A percentile compares a stretch with the other conserved stretches of the same genome.
Evolutionary conservation across 148 eudicot genomes (phyloP).

Genomic region (Dianthus caryophyllus): DNA sequence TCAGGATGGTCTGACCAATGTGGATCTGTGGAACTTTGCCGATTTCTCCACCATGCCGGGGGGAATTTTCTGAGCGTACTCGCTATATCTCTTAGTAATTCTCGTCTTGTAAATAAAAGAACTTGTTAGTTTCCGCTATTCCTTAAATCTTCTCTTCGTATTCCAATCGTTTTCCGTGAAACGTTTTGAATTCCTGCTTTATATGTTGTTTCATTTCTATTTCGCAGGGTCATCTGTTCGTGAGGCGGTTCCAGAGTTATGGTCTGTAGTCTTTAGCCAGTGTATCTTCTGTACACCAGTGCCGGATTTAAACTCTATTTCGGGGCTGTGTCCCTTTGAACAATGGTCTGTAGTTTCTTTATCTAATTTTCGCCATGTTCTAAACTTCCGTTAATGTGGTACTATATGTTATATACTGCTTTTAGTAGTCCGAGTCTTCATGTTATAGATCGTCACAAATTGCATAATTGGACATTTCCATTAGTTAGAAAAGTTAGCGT

Average conservation of each 20-base stretch:
- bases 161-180: neutral
- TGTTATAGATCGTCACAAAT: no score
- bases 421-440: no score
- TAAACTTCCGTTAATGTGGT: neutral
- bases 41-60: slow-evolving; percentile 45
- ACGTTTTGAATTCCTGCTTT: slow-evolving; percentile 8
- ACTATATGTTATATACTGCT: no score
- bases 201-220: neutral
- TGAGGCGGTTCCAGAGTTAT: slow-evolving; percentile 20
- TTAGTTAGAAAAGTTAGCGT: no score
- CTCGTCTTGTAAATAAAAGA: slow-evolving; percentile 43
- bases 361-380: neutral
- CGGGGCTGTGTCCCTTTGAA: neutral
- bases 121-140: slow-evolving; percentile 41
- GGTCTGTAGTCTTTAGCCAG: slow-evolving; percentile 20
- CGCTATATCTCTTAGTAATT: slow-evolving; percentile 13
- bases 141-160: slow-evolving; percentile 1
- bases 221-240: slow-evolving; percentile 34
- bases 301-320: slow-evolving; percentile 11
- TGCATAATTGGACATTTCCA: no score
- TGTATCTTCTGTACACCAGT: slow-evolving; percentile 31
- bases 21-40: slow-evolving; percentile 72
- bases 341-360: neutral
- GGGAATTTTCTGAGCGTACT: slow-evolving; percentile 45
- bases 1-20: slow-evolving; percentile 41